A percentile compares a stretch with the other conserved stretches of the same genome.
Evolutionary conservation across 2,329 filamentous ascomycete species (phyloP).

Genomic region (Rutstroemia sp.): DNA sequence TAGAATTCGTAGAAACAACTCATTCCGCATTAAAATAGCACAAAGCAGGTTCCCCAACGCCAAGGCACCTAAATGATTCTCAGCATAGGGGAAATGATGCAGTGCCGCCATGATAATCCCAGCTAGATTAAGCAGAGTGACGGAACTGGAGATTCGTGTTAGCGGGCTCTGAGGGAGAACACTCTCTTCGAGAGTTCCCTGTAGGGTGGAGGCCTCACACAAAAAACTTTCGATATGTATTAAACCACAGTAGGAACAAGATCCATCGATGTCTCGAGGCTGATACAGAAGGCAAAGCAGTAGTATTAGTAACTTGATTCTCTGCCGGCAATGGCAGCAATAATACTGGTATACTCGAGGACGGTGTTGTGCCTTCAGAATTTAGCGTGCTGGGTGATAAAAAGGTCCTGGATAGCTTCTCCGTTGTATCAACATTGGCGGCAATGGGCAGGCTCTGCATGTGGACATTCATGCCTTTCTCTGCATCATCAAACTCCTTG

Average conservation of each 20-base stretch:
- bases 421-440: too few relatives aligned
- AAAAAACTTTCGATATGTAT: slow-evolving; percentile 36
- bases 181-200: too few relatives aligned
- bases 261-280: slow-evolving; percentile 27
- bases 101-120: slow-evolving; percentile 32
- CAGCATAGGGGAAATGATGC: slow-evolving; percentile 31
- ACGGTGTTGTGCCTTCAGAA: slow-evolving; percentile 28
- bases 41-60: slow-evolving; percentile 34
- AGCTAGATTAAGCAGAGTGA: slow-evolving; percentile 31
- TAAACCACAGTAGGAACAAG: slow-evolving; percentile 34
- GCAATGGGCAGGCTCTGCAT: too few relatives aligned
- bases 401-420: too few relatives aligned
- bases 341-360: slow-evolving; percentile 24
- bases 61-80: slow-evolving; percentile 33
- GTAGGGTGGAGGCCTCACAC: too few relatives aligned
- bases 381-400: too few relatives aligned
- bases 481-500: too few relatives aligned
- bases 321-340: slow-evolving; percentile 22
- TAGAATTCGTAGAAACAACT: slow-evolving; percentile 33
- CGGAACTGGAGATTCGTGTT: slow-evolving; percentile 21
- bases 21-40: slow-evolving; percentile 36
- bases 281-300: neutral
- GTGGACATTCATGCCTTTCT: too few relatives aligned
- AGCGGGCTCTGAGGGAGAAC: too few relatives aligned
- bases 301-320: slow-evolving; percentile 3